phyloP scores from a whole-genome alignment of 208 protist species.

The Sergeia podlipaevii region DNA sequence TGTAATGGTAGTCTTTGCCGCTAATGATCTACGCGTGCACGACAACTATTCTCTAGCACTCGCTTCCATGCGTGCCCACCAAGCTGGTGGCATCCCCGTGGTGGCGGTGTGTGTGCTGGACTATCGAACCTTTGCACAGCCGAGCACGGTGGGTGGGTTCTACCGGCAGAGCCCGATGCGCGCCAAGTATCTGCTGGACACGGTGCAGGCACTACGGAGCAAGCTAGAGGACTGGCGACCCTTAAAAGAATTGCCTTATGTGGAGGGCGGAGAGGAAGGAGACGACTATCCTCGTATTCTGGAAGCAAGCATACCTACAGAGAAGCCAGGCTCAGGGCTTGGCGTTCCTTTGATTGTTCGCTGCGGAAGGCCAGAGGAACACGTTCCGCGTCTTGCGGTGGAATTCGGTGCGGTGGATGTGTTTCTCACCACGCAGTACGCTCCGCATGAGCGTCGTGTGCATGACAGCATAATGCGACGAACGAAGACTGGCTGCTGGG shows the following conservation, averaged over 20 bases:
- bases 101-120: constrained; percentile 77
- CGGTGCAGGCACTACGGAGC: constrained; percentile 53
- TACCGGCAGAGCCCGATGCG: constrained; percentile 80
- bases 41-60: constrained; percentile 84
- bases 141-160: constrained; percentile 74
- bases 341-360: constrained; percentile 76
- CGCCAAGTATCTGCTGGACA: constrained; percentile 73
- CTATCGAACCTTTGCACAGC: constrained; percentile 84
- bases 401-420: constrained; percentile 74
- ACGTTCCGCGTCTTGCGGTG: constrained; percentile 69
- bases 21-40: constrained; percentile 83
- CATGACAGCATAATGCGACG: constrained; percentile 46
- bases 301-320: too few relatives aligned
- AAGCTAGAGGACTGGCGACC: constrained; percentile 53
- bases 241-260: too few relatives aligned
- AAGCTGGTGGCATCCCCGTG: constrained; percentile 34
- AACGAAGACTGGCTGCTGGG: constrained; percentile 35
- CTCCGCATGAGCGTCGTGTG: constrained; percentile 73
- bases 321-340: too few relatives aligned
- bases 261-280: too few relatives aligned
- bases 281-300: too few relatives aligned
- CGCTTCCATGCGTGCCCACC: constrained; percentile 49
- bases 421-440: constrained; percentile 86
- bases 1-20: constrained; percentile 71
- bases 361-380: constrained; percentile 76